Percentiles rank a stretch among this genome's conserved stretches.
phyloP scores from a whole-genome alignment of 2,329 filamentous ascomycete genomes.

The Talaromyces piceae region DNA sequence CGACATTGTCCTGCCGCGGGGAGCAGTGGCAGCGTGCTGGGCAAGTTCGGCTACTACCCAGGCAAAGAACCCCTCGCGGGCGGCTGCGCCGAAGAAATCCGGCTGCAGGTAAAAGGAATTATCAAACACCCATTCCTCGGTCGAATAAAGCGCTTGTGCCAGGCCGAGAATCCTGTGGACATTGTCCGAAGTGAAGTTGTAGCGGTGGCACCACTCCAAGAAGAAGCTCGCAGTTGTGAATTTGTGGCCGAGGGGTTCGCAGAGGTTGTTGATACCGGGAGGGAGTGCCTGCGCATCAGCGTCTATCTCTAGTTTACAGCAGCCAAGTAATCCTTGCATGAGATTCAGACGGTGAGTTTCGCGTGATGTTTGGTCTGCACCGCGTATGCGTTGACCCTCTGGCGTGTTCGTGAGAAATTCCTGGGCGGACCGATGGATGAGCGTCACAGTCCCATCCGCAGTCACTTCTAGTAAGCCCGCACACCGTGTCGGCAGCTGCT shows the following conservation, averaged over 20 bases:
- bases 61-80: background rate
- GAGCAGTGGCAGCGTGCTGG: background rate
- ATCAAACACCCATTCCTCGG: background rate
- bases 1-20: background rate
- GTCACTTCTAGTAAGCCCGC: constrained; percentile 2
- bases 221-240: background rate
- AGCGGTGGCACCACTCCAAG: background rate
- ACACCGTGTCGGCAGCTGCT: background rate
- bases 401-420: constrained; percentile 2
- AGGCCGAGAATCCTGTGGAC: background rate
- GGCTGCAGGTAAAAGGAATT: background rate
- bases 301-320: background rate
- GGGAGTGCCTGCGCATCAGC: background rate
- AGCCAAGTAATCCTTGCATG: background rate
- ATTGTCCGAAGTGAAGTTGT: background rate
- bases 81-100: background rate
- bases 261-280: background rate
- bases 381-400: constrained; percentile 1
- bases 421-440: constrained; percentile 1
- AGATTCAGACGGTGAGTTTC: constrained; percentile 1
- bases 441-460: constrained; percentile 1
- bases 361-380: background rate
- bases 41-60: background rate
- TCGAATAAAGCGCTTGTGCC: background rate
- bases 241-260: background rate